Percentiles rank a stretch among this genome's conserved stretches.
Evolutionary conservation across 768 basidiomycete genomes (phyloP).

Genomic region (Trametes punicea): DNA sequence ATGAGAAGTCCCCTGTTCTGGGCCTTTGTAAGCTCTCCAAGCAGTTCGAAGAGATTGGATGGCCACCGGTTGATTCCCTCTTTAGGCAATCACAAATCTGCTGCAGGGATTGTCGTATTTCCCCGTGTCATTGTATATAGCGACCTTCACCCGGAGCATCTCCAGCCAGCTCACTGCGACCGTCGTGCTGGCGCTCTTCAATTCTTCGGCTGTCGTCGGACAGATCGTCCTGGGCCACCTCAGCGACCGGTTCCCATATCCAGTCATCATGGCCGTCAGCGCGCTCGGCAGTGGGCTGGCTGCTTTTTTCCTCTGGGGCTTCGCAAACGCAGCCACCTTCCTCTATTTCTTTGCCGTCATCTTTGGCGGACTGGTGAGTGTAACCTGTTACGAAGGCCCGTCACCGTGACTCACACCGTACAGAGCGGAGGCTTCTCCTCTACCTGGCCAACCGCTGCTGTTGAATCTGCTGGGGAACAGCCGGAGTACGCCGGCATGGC

Average conservation of each 20-base stretch:
- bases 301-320: constrained; percentile 23
- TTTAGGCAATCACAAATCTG: constrained; percentile 11
- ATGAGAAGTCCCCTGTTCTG: constrained; percentile 15
- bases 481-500: constrained; percentile 17
- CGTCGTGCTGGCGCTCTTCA: constrained; percentile 23
- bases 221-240: constrained; percentile 22
- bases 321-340: constrained; percentile 16
- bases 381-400: too few species aligned
- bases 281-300: constrained; percentile 8
- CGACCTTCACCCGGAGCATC: constrained; percentile 15
- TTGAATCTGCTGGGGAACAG: constrained; percentile 13
- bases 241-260: constrained; percentile 22
- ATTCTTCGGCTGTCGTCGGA: constrained; percentile 18
- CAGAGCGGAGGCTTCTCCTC: constrained; percentile 22
- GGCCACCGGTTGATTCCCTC: not conserved
- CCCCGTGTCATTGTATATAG: constrained; percentile 24
- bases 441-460: constrained; percentile 6
- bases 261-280: constrained; percentile 18
- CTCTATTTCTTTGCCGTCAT: constrained; percentile 22
- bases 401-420: not conserved
- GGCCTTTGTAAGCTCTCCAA: constrained; percentile 17
- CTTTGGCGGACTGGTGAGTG: constrained; percentile 21
- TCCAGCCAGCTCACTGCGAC: constrained; percentile 20
- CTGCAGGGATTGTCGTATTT: constrained; percentile 25
- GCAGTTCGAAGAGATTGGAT: not conserved